Percentiles rank a stretch among this genome's conserved stretches.
These are phyloP conservation scores for Botrytis cinerea DNA, from an alignment of 2,329 filamentous ascomycete genomes.

Conservation along the genomic window DNA sequence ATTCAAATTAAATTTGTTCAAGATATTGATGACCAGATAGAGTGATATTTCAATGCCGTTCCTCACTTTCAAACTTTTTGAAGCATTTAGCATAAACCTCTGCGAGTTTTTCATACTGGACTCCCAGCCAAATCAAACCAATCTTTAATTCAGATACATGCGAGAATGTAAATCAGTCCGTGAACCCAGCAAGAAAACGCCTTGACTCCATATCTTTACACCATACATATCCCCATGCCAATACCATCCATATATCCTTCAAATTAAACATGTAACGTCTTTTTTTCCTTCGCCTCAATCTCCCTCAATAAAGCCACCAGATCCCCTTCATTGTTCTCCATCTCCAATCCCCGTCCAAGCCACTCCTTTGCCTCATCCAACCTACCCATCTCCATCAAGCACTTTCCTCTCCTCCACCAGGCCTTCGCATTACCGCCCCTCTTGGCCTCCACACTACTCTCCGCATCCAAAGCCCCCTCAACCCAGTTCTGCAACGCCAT, in stretches of 20 bases:
- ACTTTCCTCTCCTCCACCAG: slow-evolving; percentile 87
- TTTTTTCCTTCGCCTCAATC: slow-evolving; percentile 51
- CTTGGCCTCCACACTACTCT: slow-evolving; percentile 85
- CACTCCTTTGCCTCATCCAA: slow-evolving; percentile 80
- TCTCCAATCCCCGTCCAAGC: slow-evolving; percentile 75
- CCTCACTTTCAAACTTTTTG: not conserved
- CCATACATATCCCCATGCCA: not conserved
- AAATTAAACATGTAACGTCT: slow-evolving; percentile 25
- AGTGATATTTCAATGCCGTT: not conserved
- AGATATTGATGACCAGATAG: not conserved
- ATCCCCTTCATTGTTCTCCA: slow-evolving; percentile 72
- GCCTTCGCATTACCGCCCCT: slow-evolving; percentile 86
- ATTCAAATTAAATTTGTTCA: not conserved
- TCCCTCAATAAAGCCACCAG: slow-evolving; percentile 65
- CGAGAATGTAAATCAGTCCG: not conserved
- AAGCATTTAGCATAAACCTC: not conserved
- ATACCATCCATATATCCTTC: not conserved
- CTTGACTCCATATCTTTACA: slow-evolving; percentile 13
- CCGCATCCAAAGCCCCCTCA: slow-evolving; percentile 83
- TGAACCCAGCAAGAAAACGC: slow-evolving; percentile 2
- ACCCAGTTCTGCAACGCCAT: slow-evolving; percentile 83
- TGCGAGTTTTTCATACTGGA: slow-evolving; percentile 7
- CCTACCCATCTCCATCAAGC: slow-evolving; percentile 86
- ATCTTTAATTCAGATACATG: not conserved
- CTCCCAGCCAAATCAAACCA: slow-evolving; percentile 17